Evolutionary conservation across 192 early-diverging fungal genomes (phyloP).

Genomic region (Funneliformis geosporum): DNA sequence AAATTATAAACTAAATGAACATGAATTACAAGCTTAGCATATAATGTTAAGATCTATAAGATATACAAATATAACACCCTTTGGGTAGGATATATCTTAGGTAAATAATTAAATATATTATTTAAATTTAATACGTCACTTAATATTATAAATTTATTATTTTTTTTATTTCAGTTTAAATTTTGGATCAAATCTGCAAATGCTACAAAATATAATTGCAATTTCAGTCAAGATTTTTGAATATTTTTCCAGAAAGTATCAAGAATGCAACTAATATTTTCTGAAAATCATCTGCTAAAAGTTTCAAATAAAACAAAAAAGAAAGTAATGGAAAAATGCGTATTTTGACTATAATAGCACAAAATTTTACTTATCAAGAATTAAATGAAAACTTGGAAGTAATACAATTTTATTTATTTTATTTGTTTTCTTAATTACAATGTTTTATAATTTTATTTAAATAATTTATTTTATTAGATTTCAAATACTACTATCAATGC

Average conservation of each 20-base stretch:
- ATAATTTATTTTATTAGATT: too few relatives aligned
- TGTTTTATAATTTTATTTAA: too few relatives aligned
- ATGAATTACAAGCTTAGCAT: background rate
- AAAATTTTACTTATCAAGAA: background rate
- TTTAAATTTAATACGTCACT: too few relatives aligned
- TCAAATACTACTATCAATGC: background rate
- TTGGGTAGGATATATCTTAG: background rate
- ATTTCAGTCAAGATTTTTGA: too few relatives aligned
- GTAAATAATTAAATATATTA: background rate
- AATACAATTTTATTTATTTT: too few relatives aligned
- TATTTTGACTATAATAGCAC: background rate
- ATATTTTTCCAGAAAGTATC: too few relatives aligned
- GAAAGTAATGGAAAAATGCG: background rate
- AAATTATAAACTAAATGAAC: background rate
- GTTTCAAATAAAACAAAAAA: background rate
- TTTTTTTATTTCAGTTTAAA: background rate
- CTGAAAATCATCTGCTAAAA: background rate
- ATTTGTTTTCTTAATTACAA: too few relatives aligned
- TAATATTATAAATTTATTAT: background rate
- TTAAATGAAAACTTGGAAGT: background rate
- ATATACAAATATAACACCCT: background rate
- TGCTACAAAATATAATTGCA: too few relatives aligned
- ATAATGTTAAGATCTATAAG: background rate
- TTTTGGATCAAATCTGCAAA: too few relatives aligned
- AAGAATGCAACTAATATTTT: background rate